Base-by-base conservation (phyloP, 805 yeast genomes). In the Myxozyma neotropica region DNA sequence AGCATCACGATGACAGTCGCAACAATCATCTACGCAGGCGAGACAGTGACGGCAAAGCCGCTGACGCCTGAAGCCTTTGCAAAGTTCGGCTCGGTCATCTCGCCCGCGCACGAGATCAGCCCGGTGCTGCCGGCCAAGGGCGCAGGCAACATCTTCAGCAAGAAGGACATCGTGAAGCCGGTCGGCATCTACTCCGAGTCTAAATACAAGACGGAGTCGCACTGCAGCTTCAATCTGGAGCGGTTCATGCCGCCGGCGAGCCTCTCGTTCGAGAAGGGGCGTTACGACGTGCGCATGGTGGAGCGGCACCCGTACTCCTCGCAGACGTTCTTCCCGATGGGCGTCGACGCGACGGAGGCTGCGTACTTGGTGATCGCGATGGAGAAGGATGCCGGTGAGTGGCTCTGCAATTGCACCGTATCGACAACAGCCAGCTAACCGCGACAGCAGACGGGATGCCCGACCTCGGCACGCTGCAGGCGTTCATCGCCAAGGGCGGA, bases 251-350 rank as follows among this genome's bases (percentile, higher is more conserved):
- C 93, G 3, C 95, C 93, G 1, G 57, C 78, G 85, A 31, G 57
- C 27, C 21, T 38, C 24, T 45, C 38, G 78, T 85, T 31, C 48
- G 44, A n/a, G 36, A 19, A 24, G 57, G 55, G 8, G 71, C 71
- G 54, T 0, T 87, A 86, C 69, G 68, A 72, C 1, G 75, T 87
- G 13, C 85, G 79, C 66, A 95, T 90, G 0, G 77, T 92, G 31
- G 98, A 92, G 71, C 81, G 96, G 72, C 98, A 92, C 72, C 97
- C 97, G 6, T 87, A 73, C 69, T 81, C 92, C 15, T 85, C 96
- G 0, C 98, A 93, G 72, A 88, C 97, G 0, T 92, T 92, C 71
- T 69, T 89, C n/a, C 97, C 98, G 7, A 81, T 93, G 88, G 97
- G 97, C 3, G 76, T 84, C 64, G 68, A 72, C 42, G 73, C 76